phyloP scores from a whole-genome alignment of 2,329 filamentous ascomycete species.

The Pseudocercospora pini-densiflorae region DNA sequence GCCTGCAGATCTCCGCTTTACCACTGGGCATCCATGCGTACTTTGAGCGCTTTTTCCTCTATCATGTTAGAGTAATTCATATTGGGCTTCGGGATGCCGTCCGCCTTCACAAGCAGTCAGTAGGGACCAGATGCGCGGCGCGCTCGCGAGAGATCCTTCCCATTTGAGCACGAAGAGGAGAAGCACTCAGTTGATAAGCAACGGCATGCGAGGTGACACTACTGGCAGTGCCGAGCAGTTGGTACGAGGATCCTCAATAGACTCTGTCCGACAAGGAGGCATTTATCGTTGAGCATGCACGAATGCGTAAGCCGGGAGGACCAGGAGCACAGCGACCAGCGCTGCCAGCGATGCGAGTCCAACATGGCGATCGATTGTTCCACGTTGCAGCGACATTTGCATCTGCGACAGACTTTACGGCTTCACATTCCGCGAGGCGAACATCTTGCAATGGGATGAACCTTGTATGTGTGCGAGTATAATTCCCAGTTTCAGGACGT shows the following conservation, averaged over 20 bases:
- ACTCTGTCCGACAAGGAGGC: conserved; percentile 6
- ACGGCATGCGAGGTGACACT: conserved; percentile 10
- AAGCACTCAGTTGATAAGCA: conserved; percentile 5
- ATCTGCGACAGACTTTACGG: neutral
- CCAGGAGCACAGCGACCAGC: conserved; percentile 11
- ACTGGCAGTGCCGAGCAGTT: neutral
- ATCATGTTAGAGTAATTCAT: conserved; percentile 54
- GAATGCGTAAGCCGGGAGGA: conserved; percentile 11
- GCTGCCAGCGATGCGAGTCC: conserved; percentile 7
- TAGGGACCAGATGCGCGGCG: conserved; percentile 12
- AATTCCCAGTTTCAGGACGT: conserved; percentile 4
- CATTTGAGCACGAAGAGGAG: conserved; percentile 15
- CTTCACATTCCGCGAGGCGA: neutral
- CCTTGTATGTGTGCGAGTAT: conserved; percentile 1
- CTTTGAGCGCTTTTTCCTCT: conserved; percentile 51
- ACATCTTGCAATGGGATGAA: conserved; percentile 2
- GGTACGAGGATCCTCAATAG: conserved; percentile 7
- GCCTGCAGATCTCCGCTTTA: neutral
- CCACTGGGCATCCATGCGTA: conserved; percentile 8
- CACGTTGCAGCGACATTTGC: conserved; percentile 18
- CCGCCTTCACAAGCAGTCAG: conserved; percentile 19
- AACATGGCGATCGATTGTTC: conserved; percentile 17
- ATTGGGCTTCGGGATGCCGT: conserved; percentile 27
- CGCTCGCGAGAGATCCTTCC: conserved; percentile 16
- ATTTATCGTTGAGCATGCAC: conserved; percentile 16